Base-by-base conservation (phyloP, 495 filamentous ascomycete genomes). In the Penicillium tannophilum region DNA sequence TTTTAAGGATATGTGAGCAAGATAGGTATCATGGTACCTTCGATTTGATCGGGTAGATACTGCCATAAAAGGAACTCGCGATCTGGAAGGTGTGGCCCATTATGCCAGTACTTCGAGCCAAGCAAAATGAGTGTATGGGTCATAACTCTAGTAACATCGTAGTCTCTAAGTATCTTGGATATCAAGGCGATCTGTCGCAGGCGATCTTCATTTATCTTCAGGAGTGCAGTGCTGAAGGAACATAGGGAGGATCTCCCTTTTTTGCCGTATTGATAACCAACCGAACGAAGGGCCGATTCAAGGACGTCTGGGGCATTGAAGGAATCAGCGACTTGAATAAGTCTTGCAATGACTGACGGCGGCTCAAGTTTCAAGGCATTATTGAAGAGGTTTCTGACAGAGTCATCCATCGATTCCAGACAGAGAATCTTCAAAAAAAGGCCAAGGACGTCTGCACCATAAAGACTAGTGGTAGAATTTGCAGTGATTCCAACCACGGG, bases 31-130 rank as follows among this genome's bases (percentile, higher is more conserved):
- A 23, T 16, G 39, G 7, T 46, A 89, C 88, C 81, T 83, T 97
- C 92, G 41, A 97, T 58, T 0, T 82, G 83, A 60, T 84, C 75
- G 0, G 88, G 85, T n/a, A 95, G 70, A 62, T 89, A 81, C 82
- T 87, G 89, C 90, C 90, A 95, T 3, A 81, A 72, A 16, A 84
- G 72, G 31, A 70, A 66, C 30, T 71, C 63, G 42, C 71, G 63
- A 0, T 48, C 56, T 11, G 65, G 66, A 12, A 24, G 19, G 24
- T 71, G 64, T 20, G 70, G 46, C 17, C 72, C 69, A 19, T 76
- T 65, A 20, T 62, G 67, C 91, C 90, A 94, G 39, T 71, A 79
- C 19, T 68, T 74, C 6, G 88, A 90, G 10, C 90, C 91, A 44
- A 80, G 71, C 47, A 89, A 63, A 42, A 94, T 82, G 44, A 96